Percentiles rank a stretch among this genome's conserved stretches.
Evolutionary conservation across 2,329 filamentous ascomycete species (phyloP).

Genomic region (Parafenestella ontariensis): DNA sequence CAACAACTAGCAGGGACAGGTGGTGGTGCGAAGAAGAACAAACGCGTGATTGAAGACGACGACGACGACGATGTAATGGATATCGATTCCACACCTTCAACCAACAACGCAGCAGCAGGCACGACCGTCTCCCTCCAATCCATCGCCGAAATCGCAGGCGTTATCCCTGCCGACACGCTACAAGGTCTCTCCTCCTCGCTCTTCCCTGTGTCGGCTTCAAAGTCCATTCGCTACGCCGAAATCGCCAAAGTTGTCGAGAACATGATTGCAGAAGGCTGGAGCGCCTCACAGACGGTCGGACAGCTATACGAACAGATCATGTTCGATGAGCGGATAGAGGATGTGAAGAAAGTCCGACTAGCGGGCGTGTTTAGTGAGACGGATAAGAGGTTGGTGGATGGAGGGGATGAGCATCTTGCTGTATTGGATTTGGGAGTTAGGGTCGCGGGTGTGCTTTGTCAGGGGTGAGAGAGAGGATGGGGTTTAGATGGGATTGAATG

Average conservation of each 20-base stretch:
- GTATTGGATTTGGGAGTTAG: conserved; percentile 85
- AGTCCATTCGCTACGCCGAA: conserved; percentile 68
- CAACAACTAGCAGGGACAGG: conserved; percentile 36
- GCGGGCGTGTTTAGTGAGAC: conserved; percentile 89
- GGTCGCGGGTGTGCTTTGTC: conserved; percentile 75
- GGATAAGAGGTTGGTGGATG: conserved; percentile 93
- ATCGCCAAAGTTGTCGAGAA: conserved; percentile 84
- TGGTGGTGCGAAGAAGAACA: conserved; percentile 49
- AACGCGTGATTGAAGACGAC: conserved; percentile 52
- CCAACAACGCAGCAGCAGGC: conserved; percentile 17
- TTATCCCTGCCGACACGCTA: conserved; percentile 81
- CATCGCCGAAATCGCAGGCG: conserved; percentile 94
- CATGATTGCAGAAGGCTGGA: conserved; percentile 96
- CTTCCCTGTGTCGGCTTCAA: conserved; percentile 62
- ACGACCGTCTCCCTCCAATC: conserved; percentile 69
- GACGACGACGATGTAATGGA: conserved; percentile 64
- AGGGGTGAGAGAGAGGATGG: conserved; percentile 24
- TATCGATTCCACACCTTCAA: conserved; percentile 40
- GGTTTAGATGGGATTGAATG: not conserved
- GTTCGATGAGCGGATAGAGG: conserved; percentile 82
- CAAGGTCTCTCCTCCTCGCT: conserved; percentile 75
- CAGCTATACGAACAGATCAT: conserved; percentile 87
- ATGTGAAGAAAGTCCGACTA: conserved; percentile 89
- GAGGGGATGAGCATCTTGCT: conserved; percentile 91
- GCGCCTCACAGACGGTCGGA: conserved; percentile 82